Percentiles rank a stretch among this genome's conserved stretches.
phyloP scores from a whole-genome alignment of 306 rosid genomes.

The Sechiopsis laciniata region DNA sequence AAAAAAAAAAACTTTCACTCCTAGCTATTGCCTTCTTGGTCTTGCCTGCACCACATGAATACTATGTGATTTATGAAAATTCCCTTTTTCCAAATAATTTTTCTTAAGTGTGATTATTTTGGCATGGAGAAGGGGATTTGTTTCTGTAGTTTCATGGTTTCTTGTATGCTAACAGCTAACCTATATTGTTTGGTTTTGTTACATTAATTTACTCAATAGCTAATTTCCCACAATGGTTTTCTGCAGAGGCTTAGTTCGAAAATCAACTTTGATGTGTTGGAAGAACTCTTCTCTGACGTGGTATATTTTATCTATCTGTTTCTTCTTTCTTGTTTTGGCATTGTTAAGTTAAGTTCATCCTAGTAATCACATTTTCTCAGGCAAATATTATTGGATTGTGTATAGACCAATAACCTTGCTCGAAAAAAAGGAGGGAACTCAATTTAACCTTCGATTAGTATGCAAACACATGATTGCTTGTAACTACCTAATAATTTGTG shows the following conservation, averaged over 20 bases:
- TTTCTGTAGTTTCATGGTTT: neutral
- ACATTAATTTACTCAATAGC: neutral
- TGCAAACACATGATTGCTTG: neutral
- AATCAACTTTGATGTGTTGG: conserved; percentile 19
- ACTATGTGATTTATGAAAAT: neutral
- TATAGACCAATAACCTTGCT: too few relatives aligned
- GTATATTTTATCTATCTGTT: conserved; percentile 13
- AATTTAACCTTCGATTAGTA: neutral
- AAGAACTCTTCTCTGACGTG: neutral
- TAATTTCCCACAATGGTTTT: conserved; percentile 4
- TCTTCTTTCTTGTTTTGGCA: neutral
- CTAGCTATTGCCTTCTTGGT: neutral
- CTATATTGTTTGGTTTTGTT: neutral
- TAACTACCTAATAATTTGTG: neutral
- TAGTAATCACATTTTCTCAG: neutral
- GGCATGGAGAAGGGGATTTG: neutral
- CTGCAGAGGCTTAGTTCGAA: conserved; percentile 18
- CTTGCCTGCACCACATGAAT: neutral
- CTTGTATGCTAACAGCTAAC: neutral
- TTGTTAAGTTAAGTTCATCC: neutral
- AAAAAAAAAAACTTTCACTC: too few relatives aligned
- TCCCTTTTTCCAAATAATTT: neutral
- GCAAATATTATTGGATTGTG: neutral
- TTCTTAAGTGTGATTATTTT: neutral
- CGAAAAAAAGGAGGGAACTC: neutral